Percentiles rank a stretch among this genome's conserved stretches.
These are phyloP conservation scores for Rhododendron kiyosumense DNA, from an alignment of 148 eudicot species.

Conservation along the genomic window DNA sequence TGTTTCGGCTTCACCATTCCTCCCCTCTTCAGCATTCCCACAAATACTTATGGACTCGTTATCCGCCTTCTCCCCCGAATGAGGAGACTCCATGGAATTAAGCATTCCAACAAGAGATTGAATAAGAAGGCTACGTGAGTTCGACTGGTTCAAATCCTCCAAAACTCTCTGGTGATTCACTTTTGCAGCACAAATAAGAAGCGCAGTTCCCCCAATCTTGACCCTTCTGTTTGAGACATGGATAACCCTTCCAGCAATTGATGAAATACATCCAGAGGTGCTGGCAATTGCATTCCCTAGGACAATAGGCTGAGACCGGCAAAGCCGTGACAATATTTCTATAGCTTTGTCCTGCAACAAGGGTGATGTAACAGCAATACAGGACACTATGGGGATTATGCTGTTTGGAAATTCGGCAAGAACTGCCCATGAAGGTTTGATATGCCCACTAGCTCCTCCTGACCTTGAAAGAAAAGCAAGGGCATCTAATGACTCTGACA, in stretches of 20 bases:
- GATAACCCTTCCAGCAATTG: constrained; percentile 74
- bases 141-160: constrained; percentile 64
- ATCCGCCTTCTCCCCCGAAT: constrained; percentile 33
- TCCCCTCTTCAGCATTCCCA: constrained; percentile 45
- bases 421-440: constrained; percentile 74
- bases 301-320: constrained; percentile 53
- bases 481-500: constrained; percentile 86
- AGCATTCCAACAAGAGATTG: constrained; percentile 84
- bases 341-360: constrained; percentile 84
- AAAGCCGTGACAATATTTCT: constrained; percentile 76
- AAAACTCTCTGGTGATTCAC: constrained; percentile 59
- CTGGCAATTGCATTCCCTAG: constrained; percentile 61
- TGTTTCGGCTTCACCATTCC: constrained; percentile 21
- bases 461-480: constrained; percentile 70
- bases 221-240: constrained; percentile 54
- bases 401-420: constrained; percentile 67
- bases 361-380: constrained; percentile 60
- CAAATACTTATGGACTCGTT: constrained; percentile 52
- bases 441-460: constrained; percentile 44
- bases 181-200: constrained; percentile 78
- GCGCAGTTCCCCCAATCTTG: constrained; percentile 83
- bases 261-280: constrained; percentile 64
- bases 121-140: constrained; percentile 45
- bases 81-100: constrained; percentile 29
- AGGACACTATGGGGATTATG: constrained; percentile 69